Evolutionary conservation across 148 eudicot species (phyloP), one percentile per base, ranked within the genome.

Genomic region (Rhododendron vialii): DNA sequence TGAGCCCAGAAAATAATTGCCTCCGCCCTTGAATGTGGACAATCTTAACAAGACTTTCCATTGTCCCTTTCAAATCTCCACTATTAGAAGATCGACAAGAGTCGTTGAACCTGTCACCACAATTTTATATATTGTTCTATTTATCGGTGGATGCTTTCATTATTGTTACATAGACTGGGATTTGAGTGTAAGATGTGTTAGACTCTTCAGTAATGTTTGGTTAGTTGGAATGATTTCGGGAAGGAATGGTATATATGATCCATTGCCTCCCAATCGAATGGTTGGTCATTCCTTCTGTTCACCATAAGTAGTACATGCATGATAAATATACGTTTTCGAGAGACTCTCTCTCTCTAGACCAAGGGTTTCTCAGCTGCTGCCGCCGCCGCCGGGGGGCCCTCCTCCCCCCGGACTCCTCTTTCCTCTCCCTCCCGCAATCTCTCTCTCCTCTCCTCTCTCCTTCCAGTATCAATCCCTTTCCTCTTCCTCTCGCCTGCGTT

Each of bases 1-100:
- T 96, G 84, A 96, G 94, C 82, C 99, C 99, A 0, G 99, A 95
- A 88, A 96, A 96, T 85, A 96, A 89, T 43, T 92, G 97, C 88
- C 92, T 94, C 96, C 96, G 95, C 41, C 99, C 99, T 89, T 96
- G 95, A 84, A 83, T 91, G 80, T 90, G 92, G 80, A 92, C 88
- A 86, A 96, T 96, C 89, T 67, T 87, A n/a, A 86, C 38, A 53
- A 96, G 95, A 75, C 92, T 94, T 84, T 93, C 93, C 82, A 93
- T 82, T 17, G 98, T 95, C 80, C 98, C 98, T 87, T 86, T 92
- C 91, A 86, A 61, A 36, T 90, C 92, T 77, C 71, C 87, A 84
- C 86, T 87, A 75, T 89, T 90, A 69, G 90, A 90, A 0, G 30
- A 30, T 30, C 24, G 88, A 84, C 48, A 26, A 63, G 79, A 92